Base-by-base conservation (phyloP, 192 early-diverging fungal genomes). In the Umbelopsis ramanniana region DNA sequence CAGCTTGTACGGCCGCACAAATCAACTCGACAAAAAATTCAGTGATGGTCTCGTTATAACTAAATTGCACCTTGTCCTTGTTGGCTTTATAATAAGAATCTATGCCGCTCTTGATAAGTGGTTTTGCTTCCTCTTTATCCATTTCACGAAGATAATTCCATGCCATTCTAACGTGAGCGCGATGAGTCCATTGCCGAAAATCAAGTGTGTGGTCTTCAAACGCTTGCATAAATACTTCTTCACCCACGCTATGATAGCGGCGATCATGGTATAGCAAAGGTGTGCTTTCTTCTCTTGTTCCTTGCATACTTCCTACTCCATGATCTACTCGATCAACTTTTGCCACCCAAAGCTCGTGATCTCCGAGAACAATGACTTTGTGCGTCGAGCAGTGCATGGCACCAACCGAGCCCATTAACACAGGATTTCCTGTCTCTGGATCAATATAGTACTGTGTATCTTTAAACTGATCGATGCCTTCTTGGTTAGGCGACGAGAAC, bases 301-400 rank as follows among this genome's bases (percentile, higher is more conserved):
- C 76, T 11, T 24, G 46, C 24, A 69, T 71, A 0, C 84, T 73
- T 48, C 81, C 85, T 37, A 85, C 82, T 10, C 86, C 87, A 70
- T 88, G 75, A 14, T 86, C 76, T 6, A 90, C 80, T 53, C 83
- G 83, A 45, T 80, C 73, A 0, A 92, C 87, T 40, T 82, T 72
- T 6, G 82, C 85, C 70, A 88, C 85, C 88, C 88, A 90, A 52
- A 88, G 77, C 54, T 88, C 85, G 74, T 92, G 90, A 69, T 89
- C 88, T 0, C 90, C 90, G 3, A 89, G 74, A 12, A 66, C 70
- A 47, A 88, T 69, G 4, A 80, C 79, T 35, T 82, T 74, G n/a
- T 81, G 70, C 6, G 74, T 69, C 71, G 78, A 69, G 66, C 90
- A 92, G 23, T 88, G 78, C 72, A 92, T 75, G 9, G 87, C 85